Percentiles rank a stretch among this genome's conserved stretches.
Conservation (phyloP, 176 grass and related monocot genomes). For the Bothriochloa decipiens region DNA sequence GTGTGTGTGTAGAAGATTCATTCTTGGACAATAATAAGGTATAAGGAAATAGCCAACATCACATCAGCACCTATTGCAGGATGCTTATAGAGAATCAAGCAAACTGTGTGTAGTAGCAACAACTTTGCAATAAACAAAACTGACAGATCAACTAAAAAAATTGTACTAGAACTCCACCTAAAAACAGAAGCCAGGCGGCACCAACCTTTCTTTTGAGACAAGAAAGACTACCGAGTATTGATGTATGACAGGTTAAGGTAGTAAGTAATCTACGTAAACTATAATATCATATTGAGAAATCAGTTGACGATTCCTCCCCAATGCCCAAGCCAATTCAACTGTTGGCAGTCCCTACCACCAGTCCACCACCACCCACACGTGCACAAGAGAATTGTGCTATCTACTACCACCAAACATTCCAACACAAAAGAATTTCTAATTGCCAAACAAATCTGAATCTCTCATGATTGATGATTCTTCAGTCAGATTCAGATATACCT, state of each 20-base stretch:
- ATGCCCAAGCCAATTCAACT: conserved; percentile 38
- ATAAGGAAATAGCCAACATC: conserved; percentile 24
- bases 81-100: conserved; percentile 26
- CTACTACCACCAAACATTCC: conserved; percentile 24
- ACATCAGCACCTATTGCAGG: conserved; percentile 15
- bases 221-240: conserved; percentile 8
- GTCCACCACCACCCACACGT: conserved; percentile 37
- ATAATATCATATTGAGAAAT: conserved; percentile 30
- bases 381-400: conserved; percentile 28
- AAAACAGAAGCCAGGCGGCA: neutral
- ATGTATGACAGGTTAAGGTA: conserved; percentile 33
- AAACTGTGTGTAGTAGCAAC: conserved; percentile 17
- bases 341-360: conserved; percentile 35
- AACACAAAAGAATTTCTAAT: conserved; percentile 13
- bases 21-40: conserved; percentile 12
- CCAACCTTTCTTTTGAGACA: conserved; percentile 22
- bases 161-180: conserved; percentile 3
- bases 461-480: neutral
- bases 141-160: conserved; percentile 11
- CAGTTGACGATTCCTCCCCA: conserved; percentile 32
- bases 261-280: conserved; percentile 17
- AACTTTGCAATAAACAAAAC: conserved; percentile 35
- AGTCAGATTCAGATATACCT: conserved; percentile 30
- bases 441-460: neutral
- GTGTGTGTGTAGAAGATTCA: conserved; percentile 10